Evolutionary conservation across 1,284 basidiomycete genomes (phyloP), one percentile per base, ranked within the genome.

Genomic region (Ceratobasidium sp.): DNA sequence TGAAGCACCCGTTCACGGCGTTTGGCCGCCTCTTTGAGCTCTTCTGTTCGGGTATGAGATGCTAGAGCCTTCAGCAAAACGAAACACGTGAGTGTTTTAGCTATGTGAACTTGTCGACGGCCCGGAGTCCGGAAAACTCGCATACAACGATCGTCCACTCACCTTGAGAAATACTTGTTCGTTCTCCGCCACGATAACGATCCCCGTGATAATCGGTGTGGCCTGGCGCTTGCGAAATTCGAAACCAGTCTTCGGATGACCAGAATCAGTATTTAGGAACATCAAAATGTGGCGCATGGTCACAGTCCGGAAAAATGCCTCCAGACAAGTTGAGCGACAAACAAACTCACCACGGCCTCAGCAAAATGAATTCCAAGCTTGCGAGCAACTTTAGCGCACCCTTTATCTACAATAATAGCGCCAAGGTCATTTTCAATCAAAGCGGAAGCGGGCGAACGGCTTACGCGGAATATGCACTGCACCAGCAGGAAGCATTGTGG

Each of bases 151-250:
- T 66, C 40, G 5, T 38, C 10, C 81, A 6, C 88, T 79, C 83
- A 94, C 95, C 86, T 97, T 94, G 54, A 96, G 85, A n/a, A 98
- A 84, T 4, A 88, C 83, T 4, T 89, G 86, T 83, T 96, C 93
- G 81, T 96, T 91, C 84, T 96, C 95, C 65, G 88, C 87, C 10
- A 97, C 94, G 20, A 97, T 89, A 20, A 99, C 96, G 20, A 99
- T 90, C 26, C 97, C 97, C 44, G 91, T 91, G 65, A 98, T 87
- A 80, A 96, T 88, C 4, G 97, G 97, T 78, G 91, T 91, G 0
- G 97, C 96, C 71, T 91, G 89, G 23, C 94, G 91, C 84, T 96
- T 97, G 82, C 93, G 94, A 86, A 99, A 99, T 85, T 99, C 97
- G 84, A 99, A 99, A 15, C 96, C 94, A 68, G 91, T 94, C 94